Conservation (phyloP, 202 grass and related monocot species). For the Miscanthus sacchariflorus region DNA sequence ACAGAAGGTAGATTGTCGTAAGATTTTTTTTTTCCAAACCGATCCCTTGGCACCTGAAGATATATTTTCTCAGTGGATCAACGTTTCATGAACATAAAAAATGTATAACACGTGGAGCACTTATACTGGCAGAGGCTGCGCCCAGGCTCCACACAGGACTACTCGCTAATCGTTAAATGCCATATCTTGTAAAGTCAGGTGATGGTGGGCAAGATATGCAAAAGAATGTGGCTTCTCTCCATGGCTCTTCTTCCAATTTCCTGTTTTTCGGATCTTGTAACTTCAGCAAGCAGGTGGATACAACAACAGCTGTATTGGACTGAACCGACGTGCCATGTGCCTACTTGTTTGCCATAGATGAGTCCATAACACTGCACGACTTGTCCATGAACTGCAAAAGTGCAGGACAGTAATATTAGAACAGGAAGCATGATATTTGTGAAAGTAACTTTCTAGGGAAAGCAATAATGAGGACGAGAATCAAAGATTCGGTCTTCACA, state of each 20-base stretch:
- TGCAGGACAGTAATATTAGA: conserved; percentile 29
- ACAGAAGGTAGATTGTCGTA: neutral
- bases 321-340: conserved; percentile 40
- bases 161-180: conserved; percentile 37
- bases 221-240: conserved; percentile 41
- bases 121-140: conserved; percentile 22
- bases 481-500: neutral
- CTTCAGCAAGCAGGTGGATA: conserved; percentile 45
- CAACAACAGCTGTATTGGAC: conserved; percentile 44
- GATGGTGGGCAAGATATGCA: conserved; percentile 36
- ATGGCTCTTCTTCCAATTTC: conserved; percentile 9
- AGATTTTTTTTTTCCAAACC: neutral
- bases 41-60: conserved; percentile 26
- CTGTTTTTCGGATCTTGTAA: conserved; percentile 13
- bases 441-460: neutral
- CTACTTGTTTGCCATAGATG: conserved; percentile 77
- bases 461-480: neutral
- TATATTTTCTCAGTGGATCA: conserved; percentile 37
- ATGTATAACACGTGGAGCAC: conserved; percentile 36
- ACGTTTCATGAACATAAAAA: conserved; percentile 41
- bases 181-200: conserved; percentile 42
- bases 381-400: conserved; percentile 89
- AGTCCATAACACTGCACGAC: conserved; percentile 75
- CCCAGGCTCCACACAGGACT: conserved; percentile 27
- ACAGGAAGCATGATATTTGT: neutral